phyloP scores from a whole-genome alignment of 352 stramenopile species.

The Pythium aristosporum region DNA sequence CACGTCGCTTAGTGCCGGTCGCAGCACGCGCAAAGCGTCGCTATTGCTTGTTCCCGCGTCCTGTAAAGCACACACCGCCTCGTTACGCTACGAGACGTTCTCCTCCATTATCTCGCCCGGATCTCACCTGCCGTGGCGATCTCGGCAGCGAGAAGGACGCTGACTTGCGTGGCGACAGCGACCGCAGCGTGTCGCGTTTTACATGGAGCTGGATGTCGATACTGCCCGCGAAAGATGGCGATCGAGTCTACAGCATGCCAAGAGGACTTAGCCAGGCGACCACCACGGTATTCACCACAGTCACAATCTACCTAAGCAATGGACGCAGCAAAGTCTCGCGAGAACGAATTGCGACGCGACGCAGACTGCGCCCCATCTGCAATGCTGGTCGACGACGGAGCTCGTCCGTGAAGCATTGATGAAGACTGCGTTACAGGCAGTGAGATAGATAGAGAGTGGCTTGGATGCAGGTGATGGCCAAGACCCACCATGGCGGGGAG shows the following conservation, averaged over 20 bases:
- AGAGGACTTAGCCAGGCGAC: no score
- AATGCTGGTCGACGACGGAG: constrained; percentile 3
- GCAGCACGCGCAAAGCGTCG: neutral
- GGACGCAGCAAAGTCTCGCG: constrained; percentile 21
- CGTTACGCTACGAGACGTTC: neutral
- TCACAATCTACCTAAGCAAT: constrained; percentile 32
- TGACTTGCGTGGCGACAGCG: constrained; percentile 32
- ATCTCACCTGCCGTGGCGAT: constrained; percentile 9
- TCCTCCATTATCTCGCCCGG: neutral
- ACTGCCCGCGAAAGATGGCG: neutral
- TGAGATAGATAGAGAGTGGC: no score
- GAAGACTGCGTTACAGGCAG: no score
- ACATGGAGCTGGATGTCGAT: constrained; percentile 22
- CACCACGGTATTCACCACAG: neutral
- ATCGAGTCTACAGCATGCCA: neutral
- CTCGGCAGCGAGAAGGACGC: constrained; percentile 27
- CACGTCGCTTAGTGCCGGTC: neutral
- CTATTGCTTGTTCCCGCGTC: neutral
- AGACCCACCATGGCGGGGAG: no score
- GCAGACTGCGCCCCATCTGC: constrained; percentile 9
- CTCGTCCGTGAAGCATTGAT: constrained; percentile 16
- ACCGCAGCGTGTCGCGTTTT: neutral
- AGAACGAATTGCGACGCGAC: constrained; percentile 38
- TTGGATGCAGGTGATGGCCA: no score
- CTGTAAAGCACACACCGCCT: neutral